These are phyloP conservation scores for Candida tropicalis DNA, from an alignment of 1,139 yeast species.

Conservation along the genomic window DNA sequence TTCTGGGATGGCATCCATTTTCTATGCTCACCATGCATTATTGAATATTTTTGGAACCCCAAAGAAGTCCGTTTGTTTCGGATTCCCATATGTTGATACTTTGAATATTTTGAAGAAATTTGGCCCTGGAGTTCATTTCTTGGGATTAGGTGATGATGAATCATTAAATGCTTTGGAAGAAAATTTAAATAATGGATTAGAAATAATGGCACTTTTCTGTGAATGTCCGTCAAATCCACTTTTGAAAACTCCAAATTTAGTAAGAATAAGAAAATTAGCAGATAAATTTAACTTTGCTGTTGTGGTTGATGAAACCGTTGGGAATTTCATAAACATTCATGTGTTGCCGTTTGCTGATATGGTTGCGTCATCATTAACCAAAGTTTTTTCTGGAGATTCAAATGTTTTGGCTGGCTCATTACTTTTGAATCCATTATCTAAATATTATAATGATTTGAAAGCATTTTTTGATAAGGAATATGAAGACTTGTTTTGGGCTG, in stretches of 20 bases:
- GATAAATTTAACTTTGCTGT: conserved; percentile 72
- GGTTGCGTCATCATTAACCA: conserved; percentile 84
- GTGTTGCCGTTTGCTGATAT: conserved; percentile 83
- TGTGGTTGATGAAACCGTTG: conserved; percentile 92
- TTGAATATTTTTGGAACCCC: conserved; percentile 30
- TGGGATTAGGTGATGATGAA: conserved; percentile 79
- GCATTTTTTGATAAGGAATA: conserved; percentile 55
- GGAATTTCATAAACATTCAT: conserved; percentile 83
- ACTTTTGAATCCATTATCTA: conserved; percentile 71
- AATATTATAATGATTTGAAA: conserved; percentile 55
- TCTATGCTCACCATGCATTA: conserved; percentile 74
- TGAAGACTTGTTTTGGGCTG: conserved; percentile 85
- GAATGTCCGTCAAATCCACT: conserved; percentile 96
- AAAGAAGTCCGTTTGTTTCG: conserved; percentile 82
- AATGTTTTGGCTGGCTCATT: conserved; percentile 95
- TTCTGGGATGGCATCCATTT: conserved; percentile 92
- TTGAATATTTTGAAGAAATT: conserved; percentile 81
- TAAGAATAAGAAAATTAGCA: conserved; percentile 63
- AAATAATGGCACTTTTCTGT: conserved; percentile 73
- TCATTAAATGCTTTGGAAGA: conserved; percentile 69
- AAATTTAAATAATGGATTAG: conserved; percentile 59
- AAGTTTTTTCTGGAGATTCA: conserved; percentile 91
- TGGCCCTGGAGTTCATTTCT: conserved; percentile 85
- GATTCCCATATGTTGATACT: conserved; percentile 95
- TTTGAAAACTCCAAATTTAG: conserved; percentile 78